Conservation (phyloP, 176 grass and related monocot species). For the Phoenix roebelenii region DNA sequence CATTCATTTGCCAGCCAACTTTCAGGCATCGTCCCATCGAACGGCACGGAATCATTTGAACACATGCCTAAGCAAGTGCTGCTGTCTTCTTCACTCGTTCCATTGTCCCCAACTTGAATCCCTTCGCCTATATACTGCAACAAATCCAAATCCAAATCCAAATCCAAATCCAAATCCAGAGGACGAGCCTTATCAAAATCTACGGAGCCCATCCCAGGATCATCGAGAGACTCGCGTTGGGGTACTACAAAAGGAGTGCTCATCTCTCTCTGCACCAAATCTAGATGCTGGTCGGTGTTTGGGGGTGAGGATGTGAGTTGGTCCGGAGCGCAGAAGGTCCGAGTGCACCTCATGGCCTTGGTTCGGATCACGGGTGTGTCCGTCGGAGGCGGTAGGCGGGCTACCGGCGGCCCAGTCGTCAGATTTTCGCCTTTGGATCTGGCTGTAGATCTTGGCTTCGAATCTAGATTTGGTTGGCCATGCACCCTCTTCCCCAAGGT, state of each 20-base stretch:
- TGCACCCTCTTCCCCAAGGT: conserved; percentile 3
- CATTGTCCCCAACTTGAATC: background rate
- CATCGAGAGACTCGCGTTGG: too few species aligned
- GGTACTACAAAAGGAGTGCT: background rate
- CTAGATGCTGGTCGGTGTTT: background rate
- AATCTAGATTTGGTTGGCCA: background rate
- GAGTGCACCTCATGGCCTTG: background rate
- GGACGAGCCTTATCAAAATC: background rate
- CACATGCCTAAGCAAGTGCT: background rate
- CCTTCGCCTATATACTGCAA: background rate
- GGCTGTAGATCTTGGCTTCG: background rate
- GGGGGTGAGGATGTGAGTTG: background rate
- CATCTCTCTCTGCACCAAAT: background rate
- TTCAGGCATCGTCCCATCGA: background rate
- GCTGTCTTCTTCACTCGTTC: background rate
- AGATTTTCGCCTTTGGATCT: background rate
- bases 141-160: too few species aligned
- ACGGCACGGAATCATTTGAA: background rate
- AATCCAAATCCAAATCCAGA: too few species aligned
- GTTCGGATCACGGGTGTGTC: background rate
- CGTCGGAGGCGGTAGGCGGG: background rate
- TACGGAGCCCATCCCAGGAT: too few species aligned
- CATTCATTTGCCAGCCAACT: background rate
- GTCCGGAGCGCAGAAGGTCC: background rate
- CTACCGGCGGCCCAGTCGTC: background rate